phyloP scores from a whole-genome alignment of 2,329 filamentous ascomycete genomes.

The Nectriaceae sp. region DNA sequence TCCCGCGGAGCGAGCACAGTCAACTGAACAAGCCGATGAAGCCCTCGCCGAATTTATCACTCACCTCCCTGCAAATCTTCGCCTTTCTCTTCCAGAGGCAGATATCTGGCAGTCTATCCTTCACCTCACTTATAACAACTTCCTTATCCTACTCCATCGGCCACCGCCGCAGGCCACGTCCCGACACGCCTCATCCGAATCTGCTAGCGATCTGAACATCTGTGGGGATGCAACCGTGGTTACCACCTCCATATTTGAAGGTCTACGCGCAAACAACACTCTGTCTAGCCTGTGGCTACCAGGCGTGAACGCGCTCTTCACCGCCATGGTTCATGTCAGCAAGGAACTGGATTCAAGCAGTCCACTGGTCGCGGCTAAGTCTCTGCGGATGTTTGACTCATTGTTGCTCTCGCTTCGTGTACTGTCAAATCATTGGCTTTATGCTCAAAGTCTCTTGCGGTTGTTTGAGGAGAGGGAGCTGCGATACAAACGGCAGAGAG shows the following conservation, averaged over 20 bases:
- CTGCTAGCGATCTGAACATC: constrained; percentile 29
- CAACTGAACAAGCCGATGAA: constrained; percentile 32
- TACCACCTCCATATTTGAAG: constrained; percentile 33
- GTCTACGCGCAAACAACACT: constrained; percentile 21
- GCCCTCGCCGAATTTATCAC: constrained; percentile 33
- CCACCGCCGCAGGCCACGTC: constrained; percentile 23
- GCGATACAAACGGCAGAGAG: constrained; percentile 14
- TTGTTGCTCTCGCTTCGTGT: constrained; percentile 31
- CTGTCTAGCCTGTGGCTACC: constrained; percentile 31
- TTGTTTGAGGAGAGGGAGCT: constrained; percentile 30
- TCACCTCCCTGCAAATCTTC: constrained; percentile 30
- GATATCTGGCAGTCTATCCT: constrained; percentile 33
- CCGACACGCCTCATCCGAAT: constrained; percentile 9
- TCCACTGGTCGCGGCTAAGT: constrained; percentile 33
- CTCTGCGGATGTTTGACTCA: constrained; percentile 30
- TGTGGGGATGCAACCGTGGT: constrained; percentile 31
- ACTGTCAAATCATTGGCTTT: constrained; percentile 33
- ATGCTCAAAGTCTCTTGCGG: constrained; percentile 32
- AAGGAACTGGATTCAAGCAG: constrained; percentile 30
- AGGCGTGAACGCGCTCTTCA: constrained; percentile 32
- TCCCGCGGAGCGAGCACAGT: constrained; percentile 25
- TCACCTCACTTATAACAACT: constrained; percentile 38
- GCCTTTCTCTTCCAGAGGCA: constrained; percentile 19
- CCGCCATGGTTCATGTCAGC: constrained; percentile 31
- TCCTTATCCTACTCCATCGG: constrained; percentile 37